Percentiles rank a stretch among this genome's conserved stretches.
Evolutionary conservation across 2,329 filamentous ascomycete species (phyloP).

Genomic region (Botrytis squamosa): DNA sequence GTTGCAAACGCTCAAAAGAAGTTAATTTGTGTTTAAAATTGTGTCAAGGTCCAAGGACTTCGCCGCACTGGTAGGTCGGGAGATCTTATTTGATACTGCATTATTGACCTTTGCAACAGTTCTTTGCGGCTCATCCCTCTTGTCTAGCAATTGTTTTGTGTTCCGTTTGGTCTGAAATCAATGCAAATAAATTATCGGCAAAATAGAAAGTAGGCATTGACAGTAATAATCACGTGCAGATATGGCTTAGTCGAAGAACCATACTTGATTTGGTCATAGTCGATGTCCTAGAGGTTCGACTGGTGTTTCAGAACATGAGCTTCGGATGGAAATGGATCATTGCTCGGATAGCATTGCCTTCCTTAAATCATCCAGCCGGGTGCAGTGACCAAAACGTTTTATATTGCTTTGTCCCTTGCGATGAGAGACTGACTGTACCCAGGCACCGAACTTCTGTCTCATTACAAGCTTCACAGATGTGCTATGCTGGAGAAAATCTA

Average conservation of each 20-base stretch:
- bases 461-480: not conserved
- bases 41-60: not conserved
- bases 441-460: not conserved
- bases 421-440: not conserved
- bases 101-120: not conserved
- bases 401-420: not conserved
- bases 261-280: not conserved
- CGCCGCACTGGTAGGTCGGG: not conserved
- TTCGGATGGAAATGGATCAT: not conserved
- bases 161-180: not conserved
- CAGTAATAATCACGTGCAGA: not conserved
- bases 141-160: not conserved
- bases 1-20: slow-evolving; percentile 4
- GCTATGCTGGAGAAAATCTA: not conserved
- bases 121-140: not conserved
- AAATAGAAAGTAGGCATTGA: not conserved
- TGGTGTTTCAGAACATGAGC: slow-evolving; percentile 1
- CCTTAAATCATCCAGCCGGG: not conserved
- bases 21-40: not conserved
- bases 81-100: not conserved
- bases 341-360: not conserved
- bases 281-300: not conserved
- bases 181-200: not conserved
- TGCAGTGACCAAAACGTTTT: not conserved
- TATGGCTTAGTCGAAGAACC: not conserved